Base-by-base conservation (phyloP, 495 filamentous ascomycete genomes). In the Polyplosphaeria fusca region DNA sequence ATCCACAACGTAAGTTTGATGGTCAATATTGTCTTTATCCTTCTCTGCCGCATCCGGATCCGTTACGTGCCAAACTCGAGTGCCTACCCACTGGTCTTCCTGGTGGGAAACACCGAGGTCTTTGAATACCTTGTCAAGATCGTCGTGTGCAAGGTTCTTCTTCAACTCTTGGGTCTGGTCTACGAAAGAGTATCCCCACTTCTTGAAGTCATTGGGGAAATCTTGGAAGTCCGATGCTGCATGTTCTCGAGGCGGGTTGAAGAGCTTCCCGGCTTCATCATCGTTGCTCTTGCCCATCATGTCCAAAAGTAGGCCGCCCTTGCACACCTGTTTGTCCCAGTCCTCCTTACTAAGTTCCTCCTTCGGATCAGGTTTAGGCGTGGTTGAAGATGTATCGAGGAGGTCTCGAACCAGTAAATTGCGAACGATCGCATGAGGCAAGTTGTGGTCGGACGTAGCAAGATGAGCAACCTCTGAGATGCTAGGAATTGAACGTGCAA, bases 251-350 rank as follows among this genome's bases (percentile, higher is more conserved):
- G 50, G 38, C 3, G 23, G 37, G 3, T 3, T 44, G 23, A 16
- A 32, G 13, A 53, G 11, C 44, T 44, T 7, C 2, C 50, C 50
- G 22, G 50, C 50, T 11, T 53, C 50, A 5, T 32, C 5, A 25
- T 53, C 50, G 25, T 5, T 28, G 3, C 24, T 16, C 4, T 18
- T 7, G n/a, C n/a, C n/a, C 37, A 53, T 42, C 24, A 14, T 5
- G 20, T 4, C 2, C 4, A 53, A 12, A 1, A 44, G 39, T 16
- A 5, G 3, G 5, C 9, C 4, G 20, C 51, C 38, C 20, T 54
- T 46, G 27, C 25, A 48, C 9, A 48, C 46, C 3, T 11, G n/a
- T 35, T 48, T 30, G 27, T 48, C 24, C 46, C 46, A 48, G n/a
- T n/a, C n/a, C n/a, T n/a, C n/a, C n/a, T n/a, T n/a, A n/a, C n/a